phyloP scores from a whole-genome alignment of 1,284 basidiomycete genomes.

The Sanghuangporus baumii region DNA sequence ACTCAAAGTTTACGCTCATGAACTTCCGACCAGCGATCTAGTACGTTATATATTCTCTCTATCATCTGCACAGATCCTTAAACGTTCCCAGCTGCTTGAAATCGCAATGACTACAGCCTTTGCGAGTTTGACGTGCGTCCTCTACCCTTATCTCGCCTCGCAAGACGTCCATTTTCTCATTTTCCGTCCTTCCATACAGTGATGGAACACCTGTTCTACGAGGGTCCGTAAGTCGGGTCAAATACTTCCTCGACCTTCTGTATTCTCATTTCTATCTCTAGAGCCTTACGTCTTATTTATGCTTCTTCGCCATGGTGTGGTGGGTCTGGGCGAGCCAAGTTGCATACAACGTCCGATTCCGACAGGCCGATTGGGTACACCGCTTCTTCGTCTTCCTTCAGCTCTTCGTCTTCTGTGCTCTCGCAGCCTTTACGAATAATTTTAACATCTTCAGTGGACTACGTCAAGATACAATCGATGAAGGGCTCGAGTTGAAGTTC shows the following conservation, averaged over 20 bases:
- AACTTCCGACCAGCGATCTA: conserved; percentile 16
- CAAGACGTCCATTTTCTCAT: neutral
- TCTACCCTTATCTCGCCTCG: neutral
- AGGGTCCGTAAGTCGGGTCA: conserved; percentile 10
- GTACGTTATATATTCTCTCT: neutral
- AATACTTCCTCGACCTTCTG: neutral
- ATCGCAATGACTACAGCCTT: conserved; percentile 19
- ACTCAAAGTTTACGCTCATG: conserved; percentile 11
- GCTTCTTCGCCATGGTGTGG: conserved; percentile 21
- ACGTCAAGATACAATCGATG: neutral
- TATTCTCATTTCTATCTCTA: neutral
- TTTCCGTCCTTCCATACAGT: neutral
- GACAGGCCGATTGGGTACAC: conserved; percentile 19
- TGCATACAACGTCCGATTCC: conserved; percentile 18
- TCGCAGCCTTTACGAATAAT: conserved; percentile 20
- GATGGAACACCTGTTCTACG: conserved; percentile 16
- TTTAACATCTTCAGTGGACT: conserved; percentile 18
- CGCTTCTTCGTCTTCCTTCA: conserved; percentile 19
- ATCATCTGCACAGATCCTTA: neutral
- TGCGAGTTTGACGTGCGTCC: conserved; percentile 16
- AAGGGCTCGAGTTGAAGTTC: conserved; percentile 1
- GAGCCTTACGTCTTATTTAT: conserved; percentile 16
- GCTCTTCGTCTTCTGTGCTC: conserved; percentile 18
- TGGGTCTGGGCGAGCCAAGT: conserved; percentile 22
- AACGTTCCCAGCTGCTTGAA: conserved; percentile 13